Evolutionary conservation across 164 flowering plant genomes (phyloP), one percentile per base, ranked within the genome.

Genomic region (Sextonia rubra): DNA sequence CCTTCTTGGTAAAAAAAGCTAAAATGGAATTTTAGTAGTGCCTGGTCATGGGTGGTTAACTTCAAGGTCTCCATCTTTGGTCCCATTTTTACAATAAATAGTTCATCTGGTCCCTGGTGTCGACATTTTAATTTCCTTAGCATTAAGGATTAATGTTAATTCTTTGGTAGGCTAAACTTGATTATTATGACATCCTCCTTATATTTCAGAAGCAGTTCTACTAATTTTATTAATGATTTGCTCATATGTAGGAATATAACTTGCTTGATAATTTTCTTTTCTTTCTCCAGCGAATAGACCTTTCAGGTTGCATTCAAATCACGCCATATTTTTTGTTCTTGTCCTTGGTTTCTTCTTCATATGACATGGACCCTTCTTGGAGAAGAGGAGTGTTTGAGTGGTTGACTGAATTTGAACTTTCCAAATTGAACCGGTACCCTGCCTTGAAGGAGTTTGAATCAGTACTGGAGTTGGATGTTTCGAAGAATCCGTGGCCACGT

Each of bases 301-400:
- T 89, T 75, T 87, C 97, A 60, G 83, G 89, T 56, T 92, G 92
- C 76, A 89, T 90, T 11, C 96, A 92, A 74, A 80, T 89, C 64
- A 84, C 84, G 15, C 17, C 79, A 37, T 81, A 71, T 23, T 62
- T 82, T 55, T 76, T 92, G 65, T 79, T 90, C 44, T 73, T 84
- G 47, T 87, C 90, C 37, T n/a, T 86, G 69, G 84, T 89, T 84
- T 87, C 88, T 78, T 76, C 66, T 71, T 76, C 83, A 29, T 52
- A 73, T 69, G 58, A 58, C 52, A 70, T 30, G 71, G 85, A 83
- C 69, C 66, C 73, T 44, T 12, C 66, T 26, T 71, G 72, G 67
- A 76, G 75, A 55, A 81, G 84, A 78, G 74, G 62, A 63, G 62
- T 77, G 29, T 65, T 76, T 26, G 72, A 70, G 44, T 73, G 47